Base-by-base conservation (phyloP, 2,329 filamentous ascomycete species). In the Cordyceps fumosorosea region DNA sequence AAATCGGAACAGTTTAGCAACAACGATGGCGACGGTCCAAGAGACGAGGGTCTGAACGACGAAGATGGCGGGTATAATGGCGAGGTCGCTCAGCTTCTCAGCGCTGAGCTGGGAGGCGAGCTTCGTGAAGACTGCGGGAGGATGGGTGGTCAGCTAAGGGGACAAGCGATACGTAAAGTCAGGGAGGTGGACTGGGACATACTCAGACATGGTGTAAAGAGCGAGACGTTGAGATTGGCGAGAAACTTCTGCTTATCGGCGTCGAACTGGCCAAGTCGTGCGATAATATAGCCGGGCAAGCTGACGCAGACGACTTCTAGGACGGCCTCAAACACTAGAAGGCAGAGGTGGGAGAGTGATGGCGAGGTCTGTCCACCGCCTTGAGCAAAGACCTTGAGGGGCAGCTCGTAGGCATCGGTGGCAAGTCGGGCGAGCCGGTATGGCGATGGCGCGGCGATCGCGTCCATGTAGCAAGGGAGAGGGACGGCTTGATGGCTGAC, bases 181-280 rank as follows among this genome's bases (percentile, higher is more conserved):
- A 5, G 18, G 24, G 20, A 14, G 26, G 2, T 6, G 7, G 7
- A 10, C 32, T 37, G 24, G 53, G 42, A 77, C 88, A 65, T 86
- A 96, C 91, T 96, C 66, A 99, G 86, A 74, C 95, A 98, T 66
- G 95, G 95, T 34, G 95, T 99, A 76, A 99, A 99, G 48, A 99
- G 82, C 78, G 90, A 90, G 63, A 97, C 92, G 74, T 99, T 99
- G 68, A 99, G 81, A 72, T 99, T 97, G 60, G 95, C 93, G 56
- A 97, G 82, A 72, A 99, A 96, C 76, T 97, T 98, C 75, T 99
- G 95, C 74, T 93, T 90, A 57, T 96, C 92, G 66, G 91, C 91
- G 76, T 96, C 91, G 76, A 99, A 98, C 78, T 96, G 90, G 73
- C 95, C 95, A 69, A 91, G 82, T 45, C 89, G 82, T 14, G 95